Evolutionary conservation across 164 flowering plant species (phyloP), one percentile per base, ranked within the genome.

Genomic region (Vitis cinerea): DNA sequence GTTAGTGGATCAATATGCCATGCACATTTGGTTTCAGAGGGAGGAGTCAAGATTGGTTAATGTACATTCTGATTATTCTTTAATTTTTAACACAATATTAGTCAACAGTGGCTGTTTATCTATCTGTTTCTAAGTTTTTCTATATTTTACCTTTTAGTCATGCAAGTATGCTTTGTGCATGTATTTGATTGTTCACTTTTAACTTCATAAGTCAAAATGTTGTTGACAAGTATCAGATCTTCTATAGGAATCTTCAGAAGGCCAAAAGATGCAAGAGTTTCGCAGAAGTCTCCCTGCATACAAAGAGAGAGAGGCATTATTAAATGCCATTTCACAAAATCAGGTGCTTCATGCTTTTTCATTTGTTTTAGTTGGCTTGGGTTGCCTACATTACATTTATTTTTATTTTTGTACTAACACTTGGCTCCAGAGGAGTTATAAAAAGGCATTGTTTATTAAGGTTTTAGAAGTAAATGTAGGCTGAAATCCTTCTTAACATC

Each of bases 301-400:
- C 61, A 84, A 82, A 69, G 87, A 80, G 72, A 82, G 60, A 71
- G 97, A 86, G 75, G 79, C 84, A 59, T 74, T 96, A 58, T 70
- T 96, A 64, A 74, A 73, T 64, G 80, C 85, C 71, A 78, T 96
- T 74, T 84, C 92, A 23, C 71, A 84, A 71, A 93, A 92, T 78
- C 99, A 93, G 98, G 99, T 83, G 48, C 66, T 14, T 12, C 57
- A 48, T 59, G 53, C 13, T 54, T 52, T 11, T 37, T 63, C 9
- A 4, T 50, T 51, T 27, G 27, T 44, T 5, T n/a, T 54, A n/a
- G 8, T 47, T 29, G 54, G 9, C 12, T 50, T 52, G 19, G 55
- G 11, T 58, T 30, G 1, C 50, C 15, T 75, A 7, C 0, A 9
- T 66, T 50, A 3, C 23, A 19, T 13, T 13, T 23, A 58, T 16